A percentile compares a stretch with the other conserved stretches of the same genome.
These are phyloP conservation scores for Pleurotus eryngii DNA, from an alignment of 768 basidiomycete species.

Conservation along the genomic window DNA sequence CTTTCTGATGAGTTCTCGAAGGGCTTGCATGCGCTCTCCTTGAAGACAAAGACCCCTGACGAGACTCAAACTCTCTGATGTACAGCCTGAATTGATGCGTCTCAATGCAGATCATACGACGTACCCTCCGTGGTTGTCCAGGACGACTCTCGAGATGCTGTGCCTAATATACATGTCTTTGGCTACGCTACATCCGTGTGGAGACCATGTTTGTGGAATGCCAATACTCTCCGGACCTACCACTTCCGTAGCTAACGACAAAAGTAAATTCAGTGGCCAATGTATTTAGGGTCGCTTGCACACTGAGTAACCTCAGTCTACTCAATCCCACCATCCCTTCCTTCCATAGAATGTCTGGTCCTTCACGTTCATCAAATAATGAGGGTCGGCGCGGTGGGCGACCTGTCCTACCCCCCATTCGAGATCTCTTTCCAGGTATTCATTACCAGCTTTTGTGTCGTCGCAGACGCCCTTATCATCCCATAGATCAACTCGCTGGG, in stretches of 20 bases:
- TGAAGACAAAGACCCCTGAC: slow-evolving; percentile 68
- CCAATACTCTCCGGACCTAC: slow-evolving; percentile 3
- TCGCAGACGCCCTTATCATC: not conserved
- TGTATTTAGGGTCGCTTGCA: slow-evolving; percentile 4
- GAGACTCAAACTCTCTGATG: slow-evolving; percentile 28
- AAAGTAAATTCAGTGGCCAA: not conserved
- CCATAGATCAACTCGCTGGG: slow-evolving; percentile 46
- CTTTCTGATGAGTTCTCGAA: slow-evolving; percentile 66
- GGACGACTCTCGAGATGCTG: not conserved
- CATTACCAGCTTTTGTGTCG: not conserved
- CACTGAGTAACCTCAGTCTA: not conserved
- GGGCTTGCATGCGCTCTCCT: slow-evolving; percentile 74
- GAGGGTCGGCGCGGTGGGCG: slow-evolving; percentile 33
- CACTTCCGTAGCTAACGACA: not conserved
- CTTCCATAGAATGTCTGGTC: slow-evolving; percentile 5
- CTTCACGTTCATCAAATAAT: slow-evolving; percentile 19
- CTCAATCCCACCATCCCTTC: not conserved
- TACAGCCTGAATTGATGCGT: slow-evolving; percentile 7
- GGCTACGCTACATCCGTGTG: slow-evolving; percentile 2
- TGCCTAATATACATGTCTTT: not conserved
- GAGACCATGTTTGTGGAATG: not conserved
- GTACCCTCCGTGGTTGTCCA: slow-evolving; percentile 3
- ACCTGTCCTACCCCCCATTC: slow-evolving; percentile 69
- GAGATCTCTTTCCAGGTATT: slow-evolving; percentile 63
- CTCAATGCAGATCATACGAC: not conserved